A percentile compares a stretch with the other conserved stretches of the same genome.
phyloP scores from a whole-genome alignment of 176 grass and related monocot species.

The Triticum monococcum region DNA sequence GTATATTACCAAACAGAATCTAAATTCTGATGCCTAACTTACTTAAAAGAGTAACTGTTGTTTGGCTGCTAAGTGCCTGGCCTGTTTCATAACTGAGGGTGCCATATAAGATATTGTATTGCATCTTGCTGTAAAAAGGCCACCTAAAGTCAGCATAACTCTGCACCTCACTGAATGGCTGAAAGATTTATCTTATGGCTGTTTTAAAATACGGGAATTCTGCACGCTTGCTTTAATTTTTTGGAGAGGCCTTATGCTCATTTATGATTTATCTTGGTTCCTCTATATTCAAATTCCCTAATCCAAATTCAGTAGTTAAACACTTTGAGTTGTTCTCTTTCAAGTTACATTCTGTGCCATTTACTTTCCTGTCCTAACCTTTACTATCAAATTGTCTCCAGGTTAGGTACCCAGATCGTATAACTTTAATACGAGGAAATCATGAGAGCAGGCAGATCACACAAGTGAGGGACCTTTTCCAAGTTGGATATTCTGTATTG shows the following conservation, averaged over 20 bases:
- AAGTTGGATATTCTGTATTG: conserved; percentile 9
- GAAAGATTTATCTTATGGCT: neutral
- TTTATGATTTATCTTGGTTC: neutral
- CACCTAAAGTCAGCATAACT: conserved; percentile 3
- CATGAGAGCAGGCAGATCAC: conserved; percentile 99
- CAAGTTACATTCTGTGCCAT: neutral
- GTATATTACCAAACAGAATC: neutral
- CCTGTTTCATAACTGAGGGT: neutral
- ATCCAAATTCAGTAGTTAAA: neutral
- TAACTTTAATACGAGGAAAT: conserved; percentile 98
- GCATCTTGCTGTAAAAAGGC: neutral
- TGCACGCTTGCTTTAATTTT: neutral
- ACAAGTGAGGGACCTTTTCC: conserved; percentile 54
- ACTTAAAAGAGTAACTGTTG: neutral
- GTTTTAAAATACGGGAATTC: conserved; percentile 3
- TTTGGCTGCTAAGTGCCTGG: neutral
- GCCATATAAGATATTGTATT: neutral
- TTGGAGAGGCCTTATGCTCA: neutral
- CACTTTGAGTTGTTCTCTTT: neutral
- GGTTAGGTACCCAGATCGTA: conserved; percentile 98
- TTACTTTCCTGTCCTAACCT: neutral
- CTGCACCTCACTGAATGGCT: neutral
- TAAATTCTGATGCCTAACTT: neutral
- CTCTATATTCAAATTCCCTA: neutral
- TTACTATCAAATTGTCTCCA: conserved; percentile 35